These are phyloP conservation scores for Trichosporon sp. DNA, from an alignment of 1,284 basidiomycete species.

Conservation along the genomic window DNA sequence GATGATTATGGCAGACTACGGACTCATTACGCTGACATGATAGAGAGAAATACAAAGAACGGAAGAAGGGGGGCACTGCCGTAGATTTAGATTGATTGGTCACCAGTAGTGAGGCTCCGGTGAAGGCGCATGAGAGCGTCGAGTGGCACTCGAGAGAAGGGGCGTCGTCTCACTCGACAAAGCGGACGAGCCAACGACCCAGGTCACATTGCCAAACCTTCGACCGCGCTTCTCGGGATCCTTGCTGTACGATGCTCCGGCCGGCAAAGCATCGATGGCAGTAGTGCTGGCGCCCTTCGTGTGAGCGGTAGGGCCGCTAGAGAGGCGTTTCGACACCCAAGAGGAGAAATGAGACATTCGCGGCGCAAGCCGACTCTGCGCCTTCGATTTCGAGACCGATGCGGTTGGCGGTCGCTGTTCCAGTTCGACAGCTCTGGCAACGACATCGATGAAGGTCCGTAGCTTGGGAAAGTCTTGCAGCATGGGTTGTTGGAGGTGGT, in stretches of 20 bases:
- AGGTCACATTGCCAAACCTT: no score
- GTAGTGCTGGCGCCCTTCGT: background rate
- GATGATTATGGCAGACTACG: background rate
- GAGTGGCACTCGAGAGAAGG: no score
- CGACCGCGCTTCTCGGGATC: no score
- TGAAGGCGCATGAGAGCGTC: no score
- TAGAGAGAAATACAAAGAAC: no score
- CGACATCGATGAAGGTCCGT: background rate
- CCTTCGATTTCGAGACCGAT: background rate
- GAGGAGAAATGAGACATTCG: background rate
- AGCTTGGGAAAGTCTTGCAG: background rate
- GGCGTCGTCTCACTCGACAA: no score
- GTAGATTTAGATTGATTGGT: no score
- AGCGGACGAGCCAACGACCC: no score
- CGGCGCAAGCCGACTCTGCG: background rate
- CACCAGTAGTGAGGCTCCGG: no score
- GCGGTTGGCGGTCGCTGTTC: background rate
- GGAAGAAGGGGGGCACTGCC: no score
- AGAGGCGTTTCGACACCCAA: background rate
- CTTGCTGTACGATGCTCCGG: background rate
- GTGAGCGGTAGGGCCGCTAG: background rate
- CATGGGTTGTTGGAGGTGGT: background rate
- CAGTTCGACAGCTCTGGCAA: background rate
- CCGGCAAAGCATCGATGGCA: background rate
- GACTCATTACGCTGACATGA: no score